Percentiles rank a stretch among this genome's conserved stretches.
phyloP scores from a whole-genome alignment of 345 rosid genomes.

The Bretschneidera sinensis region DNA sequence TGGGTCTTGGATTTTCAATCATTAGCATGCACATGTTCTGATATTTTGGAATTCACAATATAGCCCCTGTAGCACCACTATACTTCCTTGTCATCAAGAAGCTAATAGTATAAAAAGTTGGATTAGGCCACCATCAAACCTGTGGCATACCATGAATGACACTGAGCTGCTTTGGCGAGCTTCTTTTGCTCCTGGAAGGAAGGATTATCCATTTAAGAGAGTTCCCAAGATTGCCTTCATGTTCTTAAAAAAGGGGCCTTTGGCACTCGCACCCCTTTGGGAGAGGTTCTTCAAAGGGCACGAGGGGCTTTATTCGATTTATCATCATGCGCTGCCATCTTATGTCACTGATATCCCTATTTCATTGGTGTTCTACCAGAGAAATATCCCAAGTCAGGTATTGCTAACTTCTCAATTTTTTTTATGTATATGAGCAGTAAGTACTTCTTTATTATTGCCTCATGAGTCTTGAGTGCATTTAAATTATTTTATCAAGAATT shows the following conservation, averaged over 20 bases:
- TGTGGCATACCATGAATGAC: constrained; percentile 72
- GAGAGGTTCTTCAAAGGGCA: constrained; percentile 76
- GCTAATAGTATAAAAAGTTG: constrained; percentile 29
- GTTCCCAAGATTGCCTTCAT: constrained; percentile 88
- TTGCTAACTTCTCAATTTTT: background rate
- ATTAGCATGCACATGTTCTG: constrained; percentile 40
- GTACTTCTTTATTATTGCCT: background rate
- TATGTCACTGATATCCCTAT: constrained; percentile 42
- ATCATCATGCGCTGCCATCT: constrained; percentile 68
- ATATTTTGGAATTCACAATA: constrained; percentile 32
- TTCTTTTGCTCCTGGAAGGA: constrained; percentile 52
- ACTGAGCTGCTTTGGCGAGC: constrained; percentile 82
- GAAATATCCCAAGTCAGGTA: constrained; percentile 97
- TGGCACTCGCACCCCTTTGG: constrained; percentile 92
- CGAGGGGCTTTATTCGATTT: constrained; percentile 57
- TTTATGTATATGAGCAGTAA: background rate
- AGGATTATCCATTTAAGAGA: constrained; percentile 56
- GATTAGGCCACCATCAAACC: constrained; percentile 50
- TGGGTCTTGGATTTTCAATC: constrained; percentile 48
- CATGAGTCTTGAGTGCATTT: background rate
- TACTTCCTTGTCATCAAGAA: constrained; percentile 27
- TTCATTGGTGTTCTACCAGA: constrained; percentile 62
- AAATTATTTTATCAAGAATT: too few species aligned
- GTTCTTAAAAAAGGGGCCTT: constrained; percentile 85
- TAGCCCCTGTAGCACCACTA: constrained; percentile 26